phyloP scores from a whole-genome alignment of 2,329 filamentous ascomycete genomes.

The Talaromyces albobiverticillius region DNA sequence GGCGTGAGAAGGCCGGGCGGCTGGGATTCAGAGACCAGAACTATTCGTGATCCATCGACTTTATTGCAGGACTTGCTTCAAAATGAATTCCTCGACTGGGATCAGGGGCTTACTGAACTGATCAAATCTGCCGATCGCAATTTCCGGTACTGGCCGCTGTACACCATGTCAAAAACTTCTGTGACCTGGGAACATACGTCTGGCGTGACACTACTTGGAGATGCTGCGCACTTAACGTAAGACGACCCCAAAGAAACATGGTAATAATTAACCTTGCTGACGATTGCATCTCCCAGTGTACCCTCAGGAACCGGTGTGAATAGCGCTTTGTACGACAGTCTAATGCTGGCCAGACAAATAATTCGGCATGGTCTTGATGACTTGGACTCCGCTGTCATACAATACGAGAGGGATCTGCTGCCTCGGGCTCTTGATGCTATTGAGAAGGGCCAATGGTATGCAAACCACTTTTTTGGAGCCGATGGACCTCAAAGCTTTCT shows the following conservation, averaged over 20 bases:
- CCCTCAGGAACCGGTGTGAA: slow-evolving; percentile 29
- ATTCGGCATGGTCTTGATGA: slow-evolving; percentile 6
- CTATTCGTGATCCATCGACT: neutral
- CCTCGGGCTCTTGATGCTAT: slow-evolving; percentile 18
- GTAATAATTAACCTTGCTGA: neutral
- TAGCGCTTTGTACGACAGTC: slow-evolving; percentile 26
- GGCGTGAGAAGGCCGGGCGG: slow-evolving; percentile 11
- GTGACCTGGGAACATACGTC: slow-evolving; percentile 22
- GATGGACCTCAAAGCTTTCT: slow-evolving; percentile 10
- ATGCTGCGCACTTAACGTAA: slow-evolving; percentile 26
- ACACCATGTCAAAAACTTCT: slow-evolving; percentile 19
- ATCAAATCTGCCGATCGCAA: slow-evolving; percentile 18
- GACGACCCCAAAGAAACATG: slow-evolving; percentile 20
- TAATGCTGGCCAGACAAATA: slow-evolving; percentile 20
- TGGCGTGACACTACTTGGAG: slow-evolving; percentile 28
- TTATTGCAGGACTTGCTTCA: slow-evolving; percentile 7
- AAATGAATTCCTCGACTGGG: slow-evolving; percentile 13
- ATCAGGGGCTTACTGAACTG: slow-evolving; percentile 18
- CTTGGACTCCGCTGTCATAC: slow-evolving; percentile 21
- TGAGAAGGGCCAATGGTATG: slow-evolving; percentile 13
- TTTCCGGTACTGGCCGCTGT: slow-evolving; percentile 24
- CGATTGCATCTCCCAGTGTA: neutral
- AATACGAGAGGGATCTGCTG: slow-evolving; percentile 26
- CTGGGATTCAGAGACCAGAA: slow-evolving; percentile 15
- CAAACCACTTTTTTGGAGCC: slow-evolving; percentile 9